Conservation (phyloP, 1,284 basidiomycete genomes). For the Spongispora temasekensis region DNA sequence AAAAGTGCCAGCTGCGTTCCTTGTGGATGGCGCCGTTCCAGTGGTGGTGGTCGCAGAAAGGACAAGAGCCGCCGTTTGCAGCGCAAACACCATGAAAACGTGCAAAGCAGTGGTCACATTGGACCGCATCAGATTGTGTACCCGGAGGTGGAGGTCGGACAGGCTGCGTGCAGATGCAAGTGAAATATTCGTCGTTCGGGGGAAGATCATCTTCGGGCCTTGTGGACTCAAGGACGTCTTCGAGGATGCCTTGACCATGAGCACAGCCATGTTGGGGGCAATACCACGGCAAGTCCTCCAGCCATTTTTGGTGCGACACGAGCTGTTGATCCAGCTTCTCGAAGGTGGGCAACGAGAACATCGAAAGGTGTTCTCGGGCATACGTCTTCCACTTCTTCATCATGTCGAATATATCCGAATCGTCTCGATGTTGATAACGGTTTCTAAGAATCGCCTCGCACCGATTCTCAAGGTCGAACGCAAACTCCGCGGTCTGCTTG, state of each 20-base stretch:
- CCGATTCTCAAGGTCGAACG: constrained; percentile 67
- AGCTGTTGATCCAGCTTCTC: constrained; percentile 71
- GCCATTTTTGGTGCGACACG: constrained; percentile 64
- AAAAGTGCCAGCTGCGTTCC: constrained; percentile 78
- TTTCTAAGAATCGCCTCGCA: constrained; percentile 73
- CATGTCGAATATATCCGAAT: constrained; percentile 65
- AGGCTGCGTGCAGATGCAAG: constrained; percentile 74
- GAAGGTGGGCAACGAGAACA: constrained; percentile 71
- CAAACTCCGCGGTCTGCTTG: constrained; percentile 67
- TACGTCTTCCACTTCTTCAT: constrained; percentile 73
- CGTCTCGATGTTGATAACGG: constrained; percentile 53
- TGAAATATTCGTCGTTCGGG: constrained; percentile 76
- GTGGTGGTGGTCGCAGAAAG: constrained; percentile 85
- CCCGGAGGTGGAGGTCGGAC: constrained; percentile 75
- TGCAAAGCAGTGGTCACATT: constrained; percentile 83
- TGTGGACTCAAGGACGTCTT: constrained; percentile 72
- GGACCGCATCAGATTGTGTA: constrained; percentile 75
- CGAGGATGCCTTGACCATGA: constrained; percentile 61
- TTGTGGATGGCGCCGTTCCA: constrained; percentile 83
- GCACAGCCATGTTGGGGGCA: constrained; percentile 61
- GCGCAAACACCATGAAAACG: constrained; percentile 82
- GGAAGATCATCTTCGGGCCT: constrained; percentile 74
- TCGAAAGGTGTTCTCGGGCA: constrained; percentile 65
- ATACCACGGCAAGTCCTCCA: constrained; percentile 75
- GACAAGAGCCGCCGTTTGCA: constrained; percentile 82